These are phyloP conservation scores for Pinguiococcus pyrenoidosus DNA, from an alignment of 108 stramenopile species.

Conservation along the genomic window DNA sequence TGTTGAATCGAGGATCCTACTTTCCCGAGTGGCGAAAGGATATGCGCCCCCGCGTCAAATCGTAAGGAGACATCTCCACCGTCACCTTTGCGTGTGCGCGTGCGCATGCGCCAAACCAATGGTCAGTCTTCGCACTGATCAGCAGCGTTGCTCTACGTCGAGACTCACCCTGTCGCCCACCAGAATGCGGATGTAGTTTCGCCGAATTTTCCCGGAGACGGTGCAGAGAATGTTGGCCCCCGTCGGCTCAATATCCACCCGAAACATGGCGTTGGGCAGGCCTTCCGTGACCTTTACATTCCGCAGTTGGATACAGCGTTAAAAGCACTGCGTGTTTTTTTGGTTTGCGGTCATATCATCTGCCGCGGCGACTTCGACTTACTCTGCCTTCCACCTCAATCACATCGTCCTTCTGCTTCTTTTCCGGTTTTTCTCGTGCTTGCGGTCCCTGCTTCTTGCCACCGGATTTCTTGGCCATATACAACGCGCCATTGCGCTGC, in stretches of 20 bases:
- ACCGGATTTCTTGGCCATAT: no score
- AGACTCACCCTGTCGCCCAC: constrained; percentile 85
- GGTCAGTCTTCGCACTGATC: no score
- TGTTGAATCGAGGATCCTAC: no score
- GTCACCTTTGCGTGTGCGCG: no score
- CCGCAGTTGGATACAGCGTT: no score
- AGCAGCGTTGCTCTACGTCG: no score
- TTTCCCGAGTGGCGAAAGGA: constrained; percentile 77
- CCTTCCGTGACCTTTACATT: constrained; percentile 64
- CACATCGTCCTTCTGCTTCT: constrained; percentile 72
- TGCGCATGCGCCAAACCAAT: no score
- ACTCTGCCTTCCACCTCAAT: constrained; percentile 71
- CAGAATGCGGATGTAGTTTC: constrained; percentile 76
- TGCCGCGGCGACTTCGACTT: no score
- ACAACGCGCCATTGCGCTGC: no score
- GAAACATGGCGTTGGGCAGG: constrained; percentile 83
- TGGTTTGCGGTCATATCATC: no score
- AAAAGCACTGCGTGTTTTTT: no score
- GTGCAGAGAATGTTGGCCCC: constrained; percentile 66
- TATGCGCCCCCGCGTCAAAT: constrained; percentile 80
- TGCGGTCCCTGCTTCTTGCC: no score
- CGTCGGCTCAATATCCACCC: constrained; percentile 44
- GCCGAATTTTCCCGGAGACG: constrained; percentile 78
- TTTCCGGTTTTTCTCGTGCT: constrained; percentile 23
- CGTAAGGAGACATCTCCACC: constrained; percentile 79